Evolutionary conservation across 1,139 yeast genomes (phyloP), one percentile per base, ranked within the genome.

Genomic region (Arxiozyma bovina): DNA sequence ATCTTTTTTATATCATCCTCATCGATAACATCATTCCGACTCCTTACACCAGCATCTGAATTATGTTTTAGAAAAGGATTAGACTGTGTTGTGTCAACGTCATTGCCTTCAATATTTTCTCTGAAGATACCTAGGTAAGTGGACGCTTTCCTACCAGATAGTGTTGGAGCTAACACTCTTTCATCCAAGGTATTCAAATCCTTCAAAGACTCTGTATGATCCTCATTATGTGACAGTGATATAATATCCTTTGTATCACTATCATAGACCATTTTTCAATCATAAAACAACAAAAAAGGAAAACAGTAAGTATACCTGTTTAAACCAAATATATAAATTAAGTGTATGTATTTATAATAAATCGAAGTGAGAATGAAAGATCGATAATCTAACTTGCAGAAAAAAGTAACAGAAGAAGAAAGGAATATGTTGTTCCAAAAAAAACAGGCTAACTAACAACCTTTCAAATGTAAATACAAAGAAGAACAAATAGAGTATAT

Each of bases 101-200:
- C 41, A 25, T 27, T 46, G 30, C 44, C 56, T 43, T 64, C 63
- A 34, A 34, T 27, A 34, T 38, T 46, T 53, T 65, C 70, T 54
- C 66, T 62, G 53, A 68, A 69, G 41, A 68, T 68, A 43, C 72
- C 60, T 50, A 68, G 50, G 55, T 64, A 68, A 3, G 69, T 67
- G 51, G 71, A 68, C 4, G 71, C 72, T 52, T 69, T 69, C 53
- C 72, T 61, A 15, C 71, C 71, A 57, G 64, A 66, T 23, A 66
- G 46, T 12, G 63, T 60, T 2, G 63, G 53, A n/a, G 57, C 50
- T 44, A 55, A 38, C 34, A 58, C 56, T 52, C 58, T 58, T 46
- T 55, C 57, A 43, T 66, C 67, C 3, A 63, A 46, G 21, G 43
- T 30, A 38, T 46, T 50, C 20, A 50, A 21, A 25, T 50, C 52